Evolutionary conservation across 306 rosid species (phyloP).

Genomic region (Casuarina glauca): DNA sequence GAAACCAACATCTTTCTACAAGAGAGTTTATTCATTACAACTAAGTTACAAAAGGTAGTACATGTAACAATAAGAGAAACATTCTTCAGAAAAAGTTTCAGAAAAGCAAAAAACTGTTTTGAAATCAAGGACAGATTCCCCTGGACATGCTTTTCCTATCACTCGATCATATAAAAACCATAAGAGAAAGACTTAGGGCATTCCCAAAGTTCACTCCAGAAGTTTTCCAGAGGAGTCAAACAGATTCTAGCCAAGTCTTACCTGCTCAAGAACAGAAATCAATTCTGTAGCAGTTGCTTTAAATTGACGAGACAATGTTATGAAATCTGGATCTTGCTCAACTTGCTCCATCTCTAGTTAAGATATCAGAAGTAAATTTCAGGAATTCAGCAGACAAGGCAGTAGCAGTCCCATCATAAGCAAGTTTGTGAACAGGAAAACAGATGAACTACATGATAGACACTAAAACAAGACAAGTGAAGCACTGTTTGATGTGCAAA

Average conservation of each 20-base stretch:
- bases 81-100: neutral
- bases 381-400: slow-evolving; percentile 37
- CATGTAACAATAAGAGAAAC: neutral
- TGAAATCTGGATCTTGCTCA: slow-evolving; percentile 90
- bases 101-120: neutral
- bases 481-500: neutral
- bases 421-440: neutral
- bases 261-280: slow-evolving; percentile 97
- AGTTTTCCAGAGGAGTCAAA: slow-evolving; percentile 15
- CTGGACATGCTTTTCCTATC: neutral
- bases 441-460: neutral
- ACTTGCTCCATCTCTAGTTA: slow-evolving; percentile 88
- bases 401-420: slow-evolving; percentile 9
- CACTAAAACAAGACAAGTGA: neutral
- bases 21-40: neutral
- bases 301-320: slow-evolving; percentile 82
- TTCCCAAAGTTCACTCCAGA: neutral
- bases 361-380: slow-evolving; percentile 42
- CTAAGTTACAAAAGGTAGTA: neutral
- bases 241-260: slow-evolving; percentile 30
- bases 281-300: slow-evolving; percentile 93
- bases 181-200: neutral
- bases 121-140: neutral
- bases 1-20: neutral
- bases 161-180: neutral